phyloP scores from a whole-genome alignment of 805 yeast genomes.

The Torulaspora quercuum region DNA sequence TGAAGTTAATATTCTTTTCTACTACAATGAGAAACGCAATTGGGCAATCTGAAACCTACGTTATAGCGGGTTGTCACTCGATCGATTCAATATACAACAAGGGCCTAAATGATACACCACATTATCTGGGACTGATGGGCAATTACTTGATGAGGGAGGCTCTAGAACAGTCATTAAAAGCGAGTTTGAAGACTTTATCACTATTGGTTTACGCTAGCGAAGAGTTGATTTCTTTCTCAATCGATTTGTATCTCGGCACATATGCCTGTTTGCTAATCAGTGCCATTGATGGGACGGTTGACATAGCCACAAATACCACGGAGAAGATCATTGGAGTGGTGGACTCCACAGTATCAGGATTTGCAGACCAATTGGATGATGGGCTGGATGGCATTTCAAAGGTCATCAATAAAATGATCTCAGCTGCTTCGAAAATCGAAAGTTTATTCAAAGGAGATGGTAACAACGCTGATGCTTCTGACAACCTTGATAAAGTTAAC shows the following conservation, averaged over 20 bases:
- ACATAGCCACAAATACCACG: conserved; percentile 70
- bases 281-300: conserved; percentile 66
- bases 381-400: conserved; percentile 61
- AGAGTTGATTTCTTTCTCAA: conserved; percentile 54
- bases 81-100: conserved; percentile 41
- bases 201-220: conserved; percentile 55
- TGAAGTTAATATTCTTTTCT: conserved; percentile 60
- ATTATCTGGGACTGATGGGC: conserved; percentile 52
- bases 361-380: conserved; percentile 60
- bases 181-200: conserved; percentile 43
- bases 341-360: conserved; percentile 52
- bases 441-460: conserved; percentile 52
- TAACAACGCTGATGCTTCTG: conserved; percentile 28
- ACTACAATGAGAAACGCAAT: conserved; percentile 45
- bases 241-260: conserved; percentile 79
- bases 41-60: conserved; percentile 37
- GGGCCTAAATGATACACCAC: conserved; percentile 48
- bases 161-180: conserved; percentile 48
- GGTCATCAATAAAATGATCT: conserved; percentile 53
- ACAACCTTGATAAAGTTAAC: conserved; percentile 46
- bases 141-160: conserved; percentile 49
- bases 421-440: conserved; percentile 50
- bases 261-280: conserved; percentile 78
- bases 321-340: conserved; percentile 57
- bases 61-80: conserved; percentile 45